Percentiles rank a stretch among this genome's conserved stretches.
These are phyloP conservation scores for Cercospora sp. DNA, from an alignment of 2,329 filamentous ascomycete genomes.

Conservation along the genomic window DNA sequence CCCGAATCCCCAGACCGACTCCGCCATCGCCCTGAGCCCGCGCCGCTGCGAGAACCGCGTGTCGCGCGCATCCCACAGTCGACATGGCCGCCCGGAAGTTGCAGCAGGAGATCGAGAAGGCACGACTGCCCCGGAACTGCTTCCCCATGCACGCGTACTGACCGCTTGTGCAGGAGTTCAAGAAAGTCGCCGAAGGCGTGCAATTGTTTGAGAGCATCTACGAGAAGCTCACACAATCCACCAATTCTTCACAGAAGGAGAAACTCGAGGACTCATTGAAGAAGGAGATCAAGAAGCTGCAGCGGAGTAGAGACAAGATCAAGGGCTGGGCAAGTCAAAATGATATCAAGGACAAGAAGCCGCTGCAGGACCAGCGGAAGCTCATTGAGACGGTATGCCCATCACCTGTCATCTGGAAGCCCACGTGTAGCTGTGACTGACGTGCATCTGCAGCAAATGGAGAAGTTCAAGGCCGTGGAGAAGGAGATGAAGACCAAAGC, in stretches of 20 bases:
- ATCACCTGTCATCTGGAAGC: background rate
- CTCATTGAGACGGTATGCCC: conserved; percentile 88
- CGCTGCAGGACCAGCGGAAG: conserved; percentile 87
- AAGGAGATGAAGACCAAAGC: conserved; percentile 99
- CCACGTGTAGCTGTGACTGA: conserved; percentile 25
- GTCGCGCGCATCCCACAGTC: conserved; percentile 18
- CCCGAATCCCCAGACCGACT: background rate
- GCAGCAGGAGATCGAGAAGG: conserved; percentile 97
- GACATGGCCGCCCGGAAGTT: conserved; percentile 94
- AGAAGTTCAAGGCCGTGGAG: conserved; percentile 99
- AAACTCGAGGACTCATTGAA: conserved; percentile 98
- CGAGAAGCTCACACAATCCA: conserved; percentile 93
- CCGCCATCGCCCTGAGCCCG: background rate
- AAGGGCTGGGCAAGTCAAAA: conserved; percentile 99
- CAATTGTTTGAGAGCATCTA: conserved; percentile 91
- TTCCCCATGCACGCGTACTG: conserved; percentile 20
- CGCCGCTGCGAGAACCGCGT: conserved; percentile 10
- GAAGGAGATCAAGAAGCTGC: conserved; percentile 99
- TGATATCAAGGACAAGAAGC: conserved; percentile 99
- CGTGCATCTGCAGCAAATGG: conserved; percentile 73
- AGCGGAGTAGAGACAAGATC: conserved; percentile 95
- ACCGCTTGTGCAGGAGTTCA: conserved; percentile 62
- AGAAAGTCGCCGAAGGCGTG: conserved; percentile 93
- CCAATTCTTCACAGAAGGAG: conserved; percentile 93
- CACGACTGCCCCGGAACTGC: conserved; percentile 38